These are phyloP conservation scores for Rhodamnia argentea DNA, from an alignment of 345 rosid genomes.

Conservation along the genomic window DNA sequence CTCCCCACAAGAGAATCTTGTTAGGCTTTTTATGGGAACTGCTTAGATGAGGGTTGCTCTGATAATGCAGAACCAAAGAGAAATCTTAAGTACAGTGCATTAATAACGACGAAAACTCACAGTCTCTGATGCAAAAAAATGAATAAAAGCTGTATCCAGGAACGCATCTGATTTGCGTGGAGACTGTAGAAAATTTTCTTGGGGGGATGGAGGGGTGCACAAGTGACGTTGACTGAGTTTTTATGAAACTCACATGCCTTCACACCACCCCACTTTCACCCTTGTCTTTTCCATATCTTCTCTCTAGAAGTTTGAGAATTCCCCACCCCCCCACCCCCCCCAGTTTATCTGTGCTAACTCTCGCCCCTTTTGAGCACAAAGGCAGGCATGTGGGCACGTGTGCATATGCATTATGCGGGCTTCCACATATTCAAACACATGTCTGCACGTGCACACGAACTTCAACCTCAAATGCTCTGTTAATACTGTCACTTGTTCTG, in stretches of 20 bases:
- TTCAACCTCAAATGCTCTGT: slow-evolving; percentile 35
- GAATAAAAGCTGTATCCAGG: neutral
- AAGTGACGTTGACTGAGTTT: slow-evolving; percentile 36
- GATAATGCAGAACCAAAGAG: neutral
- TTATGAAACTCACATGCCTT: slow-evolving; percentile 52
- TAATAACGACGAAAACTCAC: neutral
- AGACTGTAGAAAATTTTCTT: slow-evolving; percentile 1
- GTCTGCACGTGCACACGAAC: slow-evolving; percentile 83
- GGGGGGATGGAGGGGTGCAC: slow-evolving; percentile 8
- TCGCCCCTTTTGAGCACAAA: neutral
- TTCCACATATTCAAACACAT: slow-evolving; percentile 67
- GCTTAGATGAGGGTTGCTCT: neutral
- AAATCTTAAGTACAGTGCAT: neutral
- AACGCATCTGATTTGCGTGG: neutral
- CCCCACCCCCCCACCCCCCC: no score
- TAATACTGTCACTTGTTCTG: neutral
- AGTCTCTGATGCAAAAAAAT: neutral
- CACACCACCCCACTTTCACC: slow-evolving; percentile 5
- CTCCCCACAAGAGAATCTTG: neutral
- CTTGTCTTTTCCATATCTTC: neutral
- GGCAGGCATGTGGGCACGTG: slow-evolving; percentile 59
- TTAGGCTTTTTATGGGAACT: slow-evolving; percentile 8
- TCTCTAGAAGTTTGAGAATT: neutral
- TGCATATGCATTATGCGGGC: slow-evolving; percentile 22
- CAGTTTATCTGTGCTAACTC: neutral